These are phyloP conservation scores for Parietichytrium sp. DNA, from an alignment of 108 stramenopile species.

Conservation along the genomic window DNA sequence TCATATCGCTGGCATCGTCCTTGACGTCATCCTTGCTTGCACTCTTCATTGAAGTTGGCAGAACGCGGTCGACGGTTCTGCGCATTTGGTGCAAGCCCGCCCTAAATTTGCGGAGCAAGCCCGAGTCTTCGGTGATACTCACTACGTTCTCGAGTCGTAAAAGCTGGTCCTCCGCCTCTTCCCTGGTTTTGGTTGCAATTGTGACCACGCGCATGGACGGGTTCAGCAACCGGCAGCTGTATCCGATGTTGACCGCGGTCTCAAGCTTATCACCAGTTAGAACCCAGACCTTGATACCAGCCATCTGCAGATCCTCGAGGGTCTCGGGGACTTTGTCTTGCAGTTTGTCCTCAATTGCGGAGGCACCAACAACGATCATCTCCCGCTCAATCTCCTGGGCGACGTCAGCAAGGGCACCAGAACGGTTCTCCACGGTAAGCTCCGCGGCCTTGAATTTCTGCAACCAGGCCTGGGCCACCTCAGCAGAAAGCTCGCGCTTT, in stretches of 20 bases:
- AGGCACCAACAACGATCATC: slow-evolving; percentile 84
- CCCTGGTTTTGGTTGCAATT: not conserved
- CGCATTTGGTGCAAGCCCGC: not conserved
- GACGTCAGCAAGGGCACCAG: slow-evolving; percentile 60
- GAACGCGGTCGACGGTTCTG: not conserved
- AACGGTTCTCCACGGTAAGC: not conserved
- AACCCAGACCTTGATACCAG: slow-evolving; percentile 95
- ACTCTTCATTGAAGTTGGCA: not conserved
- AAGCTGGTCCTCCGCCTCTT: not conserved
- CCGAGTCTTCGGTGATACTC: too few species aligned
- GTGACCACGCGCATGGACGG: not conserved
- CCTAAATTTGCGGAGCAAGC: not conserved
- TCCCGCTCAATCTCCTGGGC: slow-evolving; percentile 76
- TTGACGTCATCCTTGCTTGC: too few species aligned
- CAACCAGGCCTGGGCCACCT: slow-evolving; percentile 73
- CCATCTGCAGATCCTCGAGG: slow-evolving; percentile 79
- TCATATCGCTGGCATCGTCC: too few species aligned
- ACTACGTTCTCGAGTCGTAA: not conserved
- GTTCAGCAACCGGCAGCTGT: slow-evolving; percentile 76
- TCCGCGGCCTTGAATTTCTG: slow-evolving; percentile 64
- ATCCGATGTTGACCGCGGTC: slow-evolving; percentile 95
- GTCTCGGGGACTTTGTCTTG: slow-evolving; percentile 90
- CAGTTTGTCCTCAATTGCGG: slow-evolving; percentile 95
- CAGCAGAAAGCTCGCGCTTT: slow-evolving; percentile 70
- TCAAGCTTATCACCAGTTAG: slow-evolving; percentile 96